These are phyloP conservation scores for Apiotrichum domesticum DNA, from an alignment of 1,284 basidiomycete species.

Conservation along the genomic window DNA sequence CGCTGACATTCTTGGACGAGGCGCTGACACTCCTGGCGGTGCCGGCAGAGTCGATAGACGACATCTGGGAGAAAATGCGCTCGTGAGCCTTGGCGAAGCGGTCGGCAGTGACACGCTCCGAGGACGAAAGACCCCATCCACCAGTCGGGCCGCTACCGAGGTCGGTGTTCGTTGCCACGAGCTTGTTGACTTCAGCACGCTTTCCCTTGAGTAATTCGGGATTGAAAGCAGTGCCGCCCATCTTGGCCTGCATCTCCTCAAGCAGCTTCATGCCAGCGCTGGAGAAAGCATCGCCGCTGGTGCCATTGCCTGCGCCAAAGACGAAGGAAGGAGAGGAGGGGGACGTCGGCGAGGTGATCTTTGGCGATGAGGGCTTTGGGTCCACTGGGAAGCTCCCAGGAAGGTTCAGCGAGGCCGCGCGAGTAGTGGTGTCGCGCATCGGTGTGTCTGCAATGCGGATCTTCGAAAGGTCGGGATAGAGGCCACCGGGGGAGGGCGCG, in stretches of 20 bases:
- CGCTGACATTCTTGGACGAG: neutral
- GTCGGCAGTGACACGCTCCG: constrained; percentile 13
- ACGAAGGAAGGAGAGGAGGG: constrained; percentile 15
- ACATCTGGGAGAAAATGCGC: constrained; percentile 38
- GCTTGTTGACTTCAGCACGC: constrained; percentile 30
- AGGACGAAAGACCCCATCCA: constrained; percentile 29
- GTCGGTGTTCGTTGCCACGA: constrained; percentile 27
- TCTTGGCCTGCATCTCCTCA: constrained; percentile 38
- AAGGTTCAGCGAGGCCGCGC: neutral
- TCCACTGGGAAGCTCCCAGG: constrained; percentile 9
- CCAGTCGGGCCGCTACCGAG: constrained; percentile 20
- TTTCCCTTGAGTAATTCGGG: constrained; percentile 41
- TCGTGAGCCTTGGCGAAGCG: constrained; percentile 37
- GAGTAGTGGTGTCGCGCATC: neutral
- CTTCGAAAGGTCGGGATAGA: constrained; percentile 24
- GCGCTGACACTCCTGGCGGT: neutral
- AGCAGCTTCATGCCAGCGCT: constrained; percentile 32
- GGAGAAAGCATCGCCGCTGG: constrained; percentile 31
- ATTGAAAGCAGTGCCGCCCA: constrained; percentile 24
- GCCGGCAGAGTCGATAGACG: neutral
- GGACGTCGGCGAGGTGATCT: neutral
- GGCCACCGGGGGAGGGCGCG: neutral
- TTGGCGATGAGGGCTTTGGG: too few relatives aligned
- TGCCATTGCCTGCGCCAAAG: constrained; percentile 24
- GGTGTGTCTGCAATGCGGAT: neutral